Base-by-base conservation (phyloP, 2,329 filamentous ascomycete species). In the Nemania sp. region DNA sequence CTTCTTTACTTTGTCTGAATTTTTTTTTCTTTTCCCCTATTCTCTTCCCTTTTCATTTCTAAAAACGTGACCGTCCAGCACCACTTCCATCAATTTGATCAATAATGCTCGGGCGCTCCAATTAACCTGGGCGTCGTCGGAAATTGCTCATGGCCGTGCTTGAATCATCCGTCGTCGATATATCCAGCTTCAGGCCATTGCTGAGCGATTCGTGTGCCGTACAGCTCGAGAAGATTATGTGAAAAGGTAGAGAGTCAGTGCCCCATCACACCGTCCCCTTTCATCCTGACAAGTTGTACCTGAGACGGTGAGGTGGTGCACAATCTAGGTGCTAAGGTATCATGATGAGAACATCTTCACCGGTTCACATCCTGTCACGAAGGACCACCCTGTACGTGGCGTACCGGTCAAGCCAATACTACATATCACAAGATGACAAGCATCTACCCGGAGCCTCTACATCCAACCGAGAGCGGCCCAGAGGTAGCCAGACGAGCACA, bases 361-460 rank as follows among this genome's bases (percentile, higher is more conserved):
- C 25, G 25, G 29, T 49, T 63, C 63, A 57, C 25, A 57, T 60
- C 39, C 4, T 29, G 25, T 57, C 48, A 59, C 51, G 47, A 53
- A 48, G 48, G 53, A 50, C 34, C 37, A 49, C 47, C 39, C 51
- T 65, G 60, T 51, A 65, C 52, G 60, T 61, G 61, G 57, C 58
- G 63, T 52, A 61, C 52, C 63, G 57, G 60, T 65, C 63, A 54
- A 7, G 25, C 25, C 25, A 29, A 29, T 29, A 29, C 25, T 29
- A 29, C 25, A 29, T 29, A 29, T 29, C 25, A 29, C 25, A 29
- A 54, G 21, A 49, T 49, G 54, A 39, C 48, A 56, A 48, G 45
- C 25, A 29, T 7, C 25, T 45, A 57, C 49, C 32, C n/a, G 50
- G 54, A 40, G 32, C 39, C 12, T 42, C 48, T 34, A 59, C 51